Evolutionary conservation across 345 rosid species (phyloP), one percentile per base, ranked within the genome.

Genomic region (Ailanthus altissimus): DNA sequence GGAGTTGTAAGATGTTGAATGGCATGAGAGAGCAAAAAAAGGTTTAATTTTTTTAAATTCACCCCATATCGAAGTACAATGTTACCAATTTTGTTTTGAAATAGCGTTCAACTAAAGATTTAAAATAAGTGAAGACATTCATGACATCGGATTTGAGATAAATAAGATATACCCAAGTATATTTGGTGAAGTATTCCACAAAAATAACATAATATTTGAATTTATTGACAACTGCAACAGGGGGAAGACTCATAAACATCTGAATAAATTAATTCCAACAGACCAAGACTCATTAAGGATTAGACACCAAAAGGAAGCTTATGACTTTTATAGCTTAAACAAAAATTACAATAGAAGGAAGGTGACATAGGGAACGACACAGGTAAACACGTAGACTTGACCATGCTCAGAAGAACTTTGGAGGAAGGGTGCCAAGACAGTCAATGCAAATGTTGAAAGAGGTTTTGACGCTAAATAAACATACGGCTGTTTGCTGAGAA

Each of bases 151-250:
- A 69, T 28, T 74, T 78, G 0, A 5, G 4, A 18, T 47, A 11
- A 0, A 75, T 1, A 4, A 65, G 70, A 76, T 81, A 81, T 0
- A 71, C 11, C 74, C 64, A 74, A 0, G 46, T 47, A 4, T 43
- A 81, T 20, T 23, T 21, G 0, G 47, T 77, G 13, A 8, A 81
- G 10, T 69, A 70, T 43, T 61, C 78, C 2, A 77, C 16, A 49
- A 73, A 77, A 1, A 81, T 58, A 7, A 45, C 42, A 69, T 67
- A 76, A n/a, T 72, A 67, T 0, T 3, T 28, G 10, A 46, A 58
- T 3, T 1, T 14, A 50, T 76, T 64, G 45, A 75, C 25, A 0
- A 59, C 60, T 0, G 1, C 1, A 0, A 56, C 0, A 47, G 68
- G 21, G 0, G 25, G 0, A 18, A 28, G 38, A 2, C 67, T 23